Conservation (phyloP, 225 moss, liverwort and hornwort species). For the Asterella californica region DNA sequence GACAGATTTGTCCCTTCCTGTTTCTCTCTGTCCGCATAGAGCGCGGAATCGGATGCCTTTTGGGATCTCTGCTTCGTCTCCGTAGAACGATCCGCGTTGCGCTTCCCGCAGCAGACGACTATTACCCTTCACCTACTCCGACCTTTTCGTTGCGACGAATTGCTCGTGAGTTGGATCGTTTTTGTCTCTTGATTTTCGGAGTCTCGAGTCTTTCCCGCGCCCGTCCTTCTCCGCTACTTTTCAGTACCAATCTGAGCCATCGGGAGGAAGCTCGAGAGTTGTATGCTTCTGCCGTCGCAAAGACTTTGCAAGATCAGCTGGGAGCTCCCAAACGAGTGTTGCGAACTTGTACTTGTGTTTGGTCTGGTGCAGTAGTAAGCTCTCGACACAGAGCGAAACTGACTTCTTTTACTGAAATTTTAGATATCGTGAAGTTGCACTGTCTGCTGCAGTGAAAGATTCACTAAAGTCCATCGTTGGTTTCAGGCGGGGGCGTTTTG, state of each 20-base stretch:
- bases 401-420: neutral
- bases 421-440: neutral
- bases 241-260: neutral
- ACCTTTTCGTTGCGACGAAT: neutral
- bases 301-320: neutral
- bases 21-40: neutral
- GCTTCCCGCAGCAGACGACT: neutral
- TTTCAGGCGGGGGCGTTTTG: neutral
- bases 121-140: neutral
- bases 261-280: neutral
- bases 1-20: neutral
- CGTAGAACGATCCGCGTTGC: neutral
- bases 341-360: neutral
- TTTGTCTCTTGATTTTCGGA: constrained; percentile 21
- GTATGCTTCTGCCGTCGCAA: too few species aligned
- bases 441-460: neutral
- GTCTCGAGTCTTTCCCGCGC: constrained; percentile 17
- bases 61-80: neutral
- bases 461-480: neutral
- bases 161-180: constrained; percentile 17
- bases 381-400: neutral
- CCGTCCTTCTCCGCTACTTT: constrained; percentile 1
- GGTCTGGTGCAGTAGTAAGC: neutral
- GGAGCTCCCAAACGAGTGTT: neutral
- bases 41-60: neutral